Evolutionary conservation across 495 filamentous ascomycete genomes (phyloP).

Genomic region (Pseudomonodictys pantanalensis): DNA sequence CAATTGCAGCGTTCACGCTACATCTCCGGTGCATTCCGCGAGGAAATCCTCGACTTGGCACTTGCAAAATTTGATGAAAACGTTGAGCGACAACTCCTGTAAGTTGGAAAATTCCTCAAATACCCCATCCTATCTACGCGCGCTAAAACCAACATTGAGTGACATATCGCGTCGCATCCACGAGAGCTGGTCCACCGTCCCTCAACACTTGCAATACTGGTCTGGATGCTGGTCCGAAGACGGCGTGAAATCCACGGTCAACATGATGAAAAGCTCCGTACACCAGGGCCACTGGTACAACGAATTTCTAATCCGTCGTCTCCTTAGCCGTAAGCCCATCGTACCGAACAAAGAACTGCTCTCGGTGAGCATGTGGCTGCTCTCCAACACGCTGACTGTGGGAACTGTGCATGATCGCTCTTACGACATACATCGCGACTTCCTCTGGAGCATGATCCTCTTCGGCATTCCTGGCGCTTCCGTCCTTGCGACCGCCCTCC

Average conservation of each 20-base stretch:
- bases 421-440: slow-evolving; percentile 18
- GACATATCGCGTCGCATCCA: slow-evolving; percentile 15
- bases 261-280: background rate
- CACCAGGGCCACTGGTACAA: background rate
- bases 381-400: slow-evolving; percentile 1
- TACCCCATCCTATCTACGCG: background rate
- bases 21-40: background rate
- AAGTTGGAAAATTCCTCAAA: background rate
- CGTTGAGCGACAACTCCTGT: slow-evolving; percentile 10
- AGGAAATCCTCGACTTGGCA: slow-evolving; percentile 25
- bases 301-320: background rate
- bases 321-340: background rate
- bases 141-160: background rate
- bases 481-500: slow-evolving; percentile 12
- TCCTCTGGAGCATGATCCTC: slow-evolving; percentile 3
- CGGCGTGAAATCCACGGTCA: background rate
- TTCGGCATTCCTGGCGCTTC: slow-evolving; percentile 17
- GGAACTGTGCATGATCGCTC: slow-evolving; percentile 11
- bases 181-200: slow-evolving; percentile 1
- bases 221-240: slow-evolving; percentile 11
- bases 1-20: slow-evolving; percentile 1
- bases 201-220: slow-evolving; percentile 11
- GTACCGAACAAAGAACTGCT: slow-evolving; percentile 2
- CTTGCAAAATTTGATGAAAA: background rate
- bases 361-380: slow-evolving; percentile 4